Evolutionary conservation across 2,329 filamentous ascomycete genomes (phyloP), one percentile per base, ranked within the genome.

Genomic region (Epichloe amarillans): DNA sequence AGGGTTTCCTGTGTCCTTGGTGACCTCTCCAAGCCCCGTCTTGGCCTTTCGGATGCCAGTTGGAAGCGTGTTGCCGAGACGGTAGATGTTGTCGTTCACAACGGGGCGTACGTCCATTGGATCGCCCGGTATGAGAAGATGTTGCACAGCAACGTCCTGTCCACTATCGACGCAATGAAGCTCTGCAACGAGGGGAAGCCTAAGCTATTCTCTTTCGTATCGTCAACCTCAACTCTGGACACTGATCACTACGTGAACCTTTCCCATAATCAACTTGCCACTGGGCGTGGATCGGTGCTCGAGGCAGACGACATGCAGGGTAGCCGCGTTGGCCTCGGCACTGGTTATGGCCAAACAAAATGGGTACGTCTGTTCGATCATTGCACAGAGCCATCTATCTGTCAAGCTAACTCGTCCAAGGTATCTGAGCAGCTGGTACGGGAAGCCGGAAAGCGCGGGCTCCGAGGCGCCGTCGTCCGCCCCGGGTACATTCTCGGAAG

Each of bases 301-400:
- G 91, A 96, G 65, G 74, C 74, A 0, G 90, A 96, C 62, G 82
- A 91, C 56, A 74, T 96, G 54, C 72, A 79, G 57, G 88, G 89
- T 49, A 90, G 86, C 60, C 76, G 81, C 39, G 81, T 73, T 49
- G 87, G 87, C 35, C 79, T 96, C 2, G 82, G 81, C 39, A 95
- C 87, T 1, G 90, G 91, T 5, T 96, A 96, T 60, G 90, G 91
- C 3, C 90, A 96, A 66, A 82, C 80, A 56, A 96, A 97, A 70
- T 96, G 89, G 89, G 86, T 30, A 30, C 30, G 30, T 30, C 30
- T 30, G 30, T 11, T 30, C 10, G 8, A 30, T 11, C 3, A 11
- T 30, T 30, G 30, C 30, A 30, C 30, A 30, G 30, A 30, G 30
- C 30, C 3, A 30, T 4, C 8, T 30, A 30, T 4, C 8, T 30